Conservation (phyloP, 148 eudicot genomes). For the Agrostemma githago region DNA sequence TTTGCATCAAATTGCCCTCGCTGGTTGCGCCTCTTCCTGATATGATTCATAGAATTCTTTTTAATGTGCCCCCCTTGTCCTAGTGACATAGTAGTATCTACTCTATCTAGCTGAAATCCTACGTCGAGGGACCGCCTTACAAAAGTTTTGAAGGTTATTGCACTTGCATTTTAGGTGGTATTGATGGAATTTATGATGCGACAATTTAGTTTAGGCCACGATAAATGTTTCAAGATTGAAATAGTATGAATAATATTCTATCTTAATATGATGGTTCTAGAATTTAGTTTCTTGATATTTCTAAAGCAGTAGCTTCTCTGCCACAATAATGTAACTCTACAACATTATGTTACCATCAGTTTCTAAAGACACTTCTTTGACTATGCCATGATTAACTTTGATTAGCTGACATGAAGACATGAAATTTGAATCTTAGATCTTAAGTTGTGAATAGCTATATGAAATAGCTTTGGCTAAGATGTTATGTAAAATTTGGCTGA, state of each 20-base stretch:
- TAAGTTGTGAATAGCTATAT: neutral
- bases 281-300: conserved; percentile 5
- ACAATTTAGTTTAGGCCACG: neutral
- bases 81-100: neutral
- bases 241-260: neutral
- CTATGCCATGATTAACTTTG: neutral
- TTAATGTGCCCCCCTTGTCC: neutral
- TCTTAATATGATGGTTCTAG: neutral
- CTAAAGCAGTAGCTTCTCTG: neutral
- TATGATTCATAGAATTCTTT: neutral
- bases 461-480: neutral
- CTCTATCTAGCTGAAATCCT: neutral
- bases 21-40: neutral
- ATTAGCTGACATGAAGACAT: neutral
- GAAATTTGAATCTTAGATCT: neutral
- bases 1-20: neutral
- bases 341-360: neutral
- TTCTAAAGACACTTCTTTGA: conserved; percentile 1
- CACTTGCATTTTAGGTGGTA: neutral
- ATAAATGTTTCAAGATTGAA: neutral
- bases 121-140: neutral
- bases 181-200: neutral
- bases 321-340: neutral
- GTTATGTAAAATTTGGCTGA: neutral
- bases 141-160: neutral